Evolutionary conservation across 805 yeast species (phyloP).

Genomic region (Yamadazyma akitaensis): DNA sequence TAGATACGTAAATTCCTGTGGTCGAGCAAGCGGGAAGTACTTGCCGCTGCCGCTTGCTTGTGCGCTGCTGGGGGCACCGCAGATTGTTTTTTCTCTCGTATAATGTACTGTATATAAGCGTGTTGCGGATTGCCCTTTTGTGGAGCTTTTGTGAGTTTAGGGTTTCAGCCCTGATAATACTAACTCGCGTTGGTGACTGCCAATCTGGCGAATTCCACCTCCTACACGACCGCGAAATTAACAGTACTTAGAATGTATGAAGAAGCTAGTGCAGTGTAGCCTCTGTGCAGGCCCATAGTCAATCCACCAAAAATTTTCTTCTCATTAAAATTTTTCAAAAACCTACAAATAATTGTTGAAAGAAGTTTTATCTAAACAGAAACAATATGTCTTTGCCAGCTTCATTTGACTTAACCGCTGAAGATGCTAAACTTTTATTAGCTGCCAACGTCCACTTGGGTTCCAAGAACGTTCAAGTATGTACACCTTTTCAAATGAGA

Average conservation of each 20-base stretch:
- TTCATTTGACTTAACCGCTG: constrained; percentile 90
- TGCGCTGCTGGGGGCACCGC: no score
- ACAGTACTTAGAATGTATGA: neutral
- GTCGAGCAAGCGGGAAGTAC: no score
- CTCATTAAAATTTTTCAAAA: constrained; percentile 11
- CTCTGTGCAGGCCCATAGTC: constrained; percentile 13
- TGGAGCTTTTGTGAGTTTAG: neutral
- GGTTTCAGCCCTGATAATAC: neutral
- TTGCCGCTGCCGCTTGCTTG: no score
- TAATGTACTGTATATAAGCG: no score
- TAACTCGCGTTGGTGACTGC: neutral
- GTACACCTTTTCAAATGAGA: constrained; percentile 29
- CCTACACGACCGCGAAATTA: neutral
- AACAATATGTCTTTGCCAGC: constrained; percentile 74
- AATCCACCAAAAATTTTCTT: constrained; percentile 11
- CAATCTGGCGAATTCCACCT: neutral
- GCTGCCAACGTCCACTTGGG: constrained; percentile 99
- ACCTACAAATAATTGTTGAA: constrained; percentile 6
- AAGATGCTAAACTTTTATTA: constrained; percentile 97
- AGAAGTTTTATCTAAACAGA: constrained; percentile 8
- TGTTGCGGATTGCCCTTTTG: no score
- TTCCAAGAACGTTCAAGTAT: constrained; percentile 98
- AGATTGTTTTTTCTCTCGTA: no score
- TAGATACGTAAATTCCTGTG: no score
- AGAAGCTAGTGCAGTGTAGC: neutral